These are phyloP conservation scores for Carex myosuroides DNA, from an alignment of 176 grass and related monocot species.

Conservation along the genomic window DNA sequence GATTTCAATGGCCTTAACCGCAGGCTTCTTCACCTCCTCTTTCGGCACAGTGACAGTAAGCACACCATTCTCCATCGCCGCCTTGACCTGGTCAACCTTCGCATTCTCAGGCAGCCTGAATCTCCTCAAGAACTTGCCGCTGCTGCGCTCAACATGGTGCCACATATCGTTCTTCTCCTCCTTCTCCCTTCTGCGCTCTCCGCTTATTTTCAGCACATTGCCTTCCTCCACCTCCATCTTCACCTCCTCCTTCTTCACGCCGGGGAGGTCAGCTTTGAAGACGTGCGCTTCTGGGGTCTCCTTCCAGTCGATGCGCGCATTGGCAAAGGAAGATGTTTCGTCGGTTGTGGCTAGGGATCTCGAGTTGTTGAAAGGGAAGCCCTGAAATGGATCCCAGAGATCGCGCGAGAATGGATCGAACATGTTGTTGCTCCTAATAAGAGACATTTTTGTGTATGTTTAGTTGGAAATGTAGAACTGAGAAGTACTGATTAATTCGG, in stretches of 20 bases:
- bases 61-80: slow-evolving; percentile 35
- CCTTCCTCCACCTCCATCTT: slow-evolving; percentile 45
- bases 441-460: slow-evolving; percentile 16
- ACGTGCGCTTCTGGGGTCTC: slow-evolving; percentile 56
- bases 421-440: slow-evolving; percentile 23
- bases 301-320: slow-evolving; percentile 45
- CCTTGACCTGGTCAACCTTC: slow-evolving; percentile 31
- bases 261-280: slow-evolving; percentile 47
- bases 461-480: not conserved
- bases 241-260: slow-evolving; percentile 39
- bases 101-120: slow-evolving; percentile 40
- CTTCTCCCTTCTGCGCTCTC: not conserved
- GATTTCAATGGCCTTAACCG: slow-evolving; percentile 40
- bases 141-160: slow-evolving; percentile 53
- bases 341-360: not conserved
- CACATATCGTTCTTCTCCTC: slow-evolving; percentile 47
- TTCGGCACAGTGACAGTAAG: slow-evolving; percentile 45
- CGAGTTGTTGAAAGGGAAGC: slow-evolving; percentile 11
- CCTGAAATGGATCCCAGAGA: slow-evolving; percentile 24
- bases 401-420: slow-evolving; percentile 29
- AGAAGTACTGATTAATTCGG: not conserved
- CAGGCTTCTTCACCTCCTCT: slow-evolving; percentile 28
- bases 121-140: slow-evolving; percentile 27
- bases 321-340: slow-evolving; percentile 27
- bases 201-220: slow-evolving; percentile 13